A percentile compares a stretch with the other conserved stretches of the same genome.
These are phyloP conservation scores for Phialophora verrucosa DNA, from an alignment of 2,329 filamentous ascomycete species.

Conservation along the genomic window DNA sequence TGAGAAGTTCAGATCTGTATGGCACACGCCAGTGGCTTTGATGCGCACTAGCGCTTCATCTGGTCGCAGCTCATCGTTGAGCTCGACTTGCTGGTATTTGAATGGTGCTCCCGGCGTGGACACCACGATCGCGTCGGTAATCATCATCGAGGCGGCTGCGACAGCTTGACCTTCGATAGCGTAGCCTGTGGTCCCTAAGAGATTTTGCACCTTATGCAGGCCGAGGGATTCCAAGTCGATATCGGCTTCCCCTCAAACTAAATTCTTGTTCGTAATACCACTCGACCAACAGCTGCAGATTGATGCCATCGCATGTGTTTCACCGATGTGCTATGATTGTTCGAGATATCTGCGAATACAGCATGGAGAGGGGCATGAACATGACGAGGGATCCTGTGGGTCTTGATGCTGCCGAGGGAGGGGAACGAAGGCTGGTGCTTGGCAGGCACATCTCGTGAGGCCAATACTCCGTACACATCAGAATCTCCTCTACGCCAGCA, in stretches of 20 bases:
- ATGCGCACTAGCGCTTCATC: slow-evolving; percentile 91
- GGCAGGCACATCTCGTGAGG: background rate
- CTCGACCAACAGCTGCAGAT: background rate
- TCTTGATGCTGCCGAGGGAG: background rate
- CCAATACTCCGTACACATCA: background rate
- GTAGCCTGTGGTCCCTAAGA: background rate
- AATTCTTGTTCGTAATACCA: background rate
- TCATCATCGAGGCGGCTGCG: slow-evolving; percentile 12
- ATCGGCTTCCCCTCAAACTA: background rate
- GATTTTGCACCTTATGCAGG: background rate
- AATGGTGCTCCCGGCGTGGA: slow-evolving; percentile 75
- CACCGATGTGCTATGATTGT: background rate
- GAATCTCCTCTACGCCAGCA: background rate
- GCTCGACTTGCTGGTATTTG: slow-evolving; percentile 59
- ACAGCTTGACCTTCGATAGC: background rate
- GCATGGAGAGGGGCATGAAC: background rate
- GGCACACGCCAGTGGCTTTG: slow-evolving; percentile 87
- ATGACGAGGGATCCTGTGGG: background rate
- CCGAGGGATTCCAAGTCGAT: background rate
- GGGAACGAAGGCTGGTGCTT: background rate
- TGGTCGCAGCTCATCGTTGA: slow-evolving; percentile 75
- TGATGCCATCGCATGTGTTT: background rate
- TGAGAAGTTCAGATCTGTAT: slow-evolving; percentile 72
- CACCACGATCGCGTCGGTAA: slow-evolving; percentile 72
- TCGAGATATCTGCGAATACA: background rate